A percentile compares a stretch with the other conserved stretches of the same genome.
Evolutionary conservation across 2,329 filamentous ascomycete genomes (phyloP).

Genomic region (Massarina eburnea): DNA sequence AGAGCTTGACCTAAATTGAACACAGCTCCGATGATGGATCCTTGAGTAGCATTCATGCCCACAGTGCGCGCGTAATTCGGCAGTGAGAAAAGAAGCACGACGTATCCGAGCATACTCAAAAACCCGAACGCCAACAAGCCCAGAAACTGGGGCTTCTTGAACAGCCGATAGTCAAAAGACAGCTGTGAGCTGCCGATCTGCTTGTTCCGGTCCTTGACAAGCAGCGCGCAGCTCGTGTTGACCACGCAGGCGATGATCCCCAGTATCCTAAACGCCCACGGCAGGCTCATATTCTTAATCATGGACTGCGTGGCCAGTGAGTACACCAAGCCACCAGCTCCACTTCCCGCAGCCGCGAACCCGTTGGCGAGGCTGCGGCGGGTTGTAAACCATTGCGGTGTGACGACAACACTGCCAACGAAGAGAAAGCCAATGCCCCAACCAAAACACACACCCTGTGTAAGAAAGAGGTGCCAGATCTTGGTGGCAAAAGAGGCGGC

Average conservation of each 20-base stretch:
- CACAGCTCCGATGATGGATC: conserved; percentile 70
- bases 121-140: conserved; percentile 68
- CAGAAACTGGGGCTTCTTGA: conserved; percentile 64
- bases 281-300: conserved; percentile 64
- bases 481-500: conserved; percentile 68
- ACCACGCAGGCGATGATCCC: conserved; percentile 65
- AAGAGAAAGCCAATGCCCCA: conserved; percentile 77
- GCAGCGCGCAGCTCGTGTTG: conserved; percentile 63
- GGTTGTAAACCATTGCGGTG: conserved; percentile 74
- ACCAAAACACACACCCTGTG: conserved; percentile 76
- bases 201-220: conserved; percentile 73
- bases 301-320: conserved; percentile 68
- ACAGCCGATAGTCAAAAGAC: conserved; percentile 65
- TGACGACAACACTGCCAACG: conserved; percentile 66
- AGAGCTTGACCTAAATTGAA: conserved; percentile 69
- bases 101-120: conserved; percentile 72
- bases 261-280: conserved; percentile 68
- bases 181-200: conserved; percentile 66
- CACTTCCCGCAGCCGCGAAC: conserved; percentile 68
- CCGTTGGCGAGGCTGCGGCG: conserved; percentile 70
- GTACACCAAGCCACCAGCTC: conserved; percentile 73
- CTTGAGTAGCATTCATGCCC: conserved; percentile 67
- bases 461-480: conserved; percentile 76
- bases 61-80: conserved; percentile 72
- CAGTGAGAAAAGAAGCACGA: conserved; percentile 75